Evolutionary conservation across 2,329 filamentous ascomycete genomes (phyloP).

Genomic region (Arthroderma uncinatum): DNA sequence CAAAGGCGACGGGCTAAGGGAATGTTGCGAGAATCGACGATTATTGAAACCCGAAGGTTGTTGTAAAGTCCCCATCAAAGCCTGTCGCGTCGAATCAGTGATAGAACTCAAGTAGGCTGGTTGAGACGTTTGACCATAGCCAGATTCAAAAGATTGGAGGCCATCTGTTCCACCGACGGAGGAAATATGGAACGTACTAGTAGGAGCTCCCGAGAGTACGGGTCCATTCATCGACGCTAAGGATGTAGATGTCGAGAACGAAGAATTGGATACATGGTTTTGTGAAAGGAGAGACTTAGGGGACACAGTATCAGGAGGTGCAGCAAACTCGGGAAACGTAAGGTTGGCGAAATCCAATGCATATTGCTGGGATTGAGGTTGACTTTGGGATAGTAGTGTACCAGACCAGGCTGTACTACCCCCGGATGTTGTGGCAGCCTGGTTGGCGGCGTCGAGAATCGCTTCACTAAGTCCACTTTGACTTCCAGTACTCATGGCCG

Average conservation of each 20-base stretch:
- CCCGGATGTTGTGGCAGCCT: constrained; percentile 44
- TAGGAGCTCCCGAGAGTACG: constrained; percentile 53
- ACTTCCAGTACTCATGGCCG: constrained; percentile 87
- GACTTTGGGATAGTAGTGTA: constrained; percentile 56
- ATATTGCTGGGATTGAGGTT: constrained; percentile 56
- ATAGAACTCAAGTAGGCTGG: constrained; percentile 49
- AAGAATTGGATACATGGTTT: constrained; percentile 56
- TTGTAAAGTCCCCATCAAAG: constrained; percentile 50
- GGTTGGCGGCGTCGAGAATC: constrained; percentile 68
- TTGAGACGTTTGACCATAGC: constrained; percentile 3
- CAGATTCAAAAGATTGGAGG: background rate
- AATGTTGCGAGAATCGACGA: constrained; percentile 50
- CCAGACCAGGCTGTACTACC: constrained; percentile 54
- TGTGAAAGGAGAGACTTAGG: constrained; percentile 64
- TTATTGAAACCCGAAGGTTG: constrained; percentile 45
- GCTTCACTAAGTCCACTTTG: constrained; percentile 84
- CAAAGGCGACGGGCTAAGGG: constrained; percentile 41
- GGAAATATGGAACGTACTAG: constrained; percentile 35
- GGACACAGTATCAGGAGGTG: constrained; percentile 61
- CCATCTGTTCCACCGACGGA: background rate
- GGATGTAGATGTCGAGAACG: constrained; percentile 67
- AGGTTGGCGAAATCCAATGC: constrained; percentile 52
- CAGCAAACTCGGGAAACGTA: constrained; percentile 63
- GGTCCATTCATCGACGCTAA: constrained; percentile 64
- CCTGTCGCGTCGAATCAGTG: constrained; percentile 54